These are phyloP conservation scores for Phytophthora melonis DNA, from an alignment of 352 stramenopile species.

Conservation along the genomic window DNA sequence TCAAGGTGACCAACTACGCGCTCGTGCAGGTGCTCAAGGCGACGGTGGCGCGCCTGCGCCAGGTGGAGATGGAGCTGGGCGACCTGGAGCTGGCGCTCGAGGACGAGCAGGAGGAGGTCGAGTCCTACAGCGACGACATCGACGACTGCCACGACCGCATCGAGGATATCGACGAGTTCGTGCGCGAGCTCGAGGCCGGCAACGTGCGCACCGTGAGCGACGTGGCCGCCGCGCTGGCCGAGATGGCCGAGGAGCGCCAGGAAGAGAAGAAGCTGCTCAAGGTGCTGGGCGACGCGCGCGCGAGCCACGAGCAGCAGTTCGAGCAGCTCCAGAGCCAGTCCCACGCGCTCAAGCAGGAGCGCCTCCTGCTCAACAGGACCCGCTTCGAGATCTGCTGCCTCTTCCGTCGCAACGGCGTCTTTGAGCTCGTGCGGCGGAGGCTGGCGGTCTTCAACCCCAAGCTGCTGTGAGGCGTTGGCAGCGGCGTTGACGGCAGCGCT, in stretches of 20 bases:
- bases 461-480: constrained; percentile 30
- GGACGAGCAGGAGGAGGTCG: constrained; percentile 45
- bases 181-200: constrained; percentile 44
- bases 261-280: constrained; percentile 53
- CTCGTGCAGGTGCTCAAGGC: constrained; percentile 39
- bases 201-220: constrained; percentile 46
- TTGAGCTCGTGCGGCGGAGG: constrained; percentile 49
- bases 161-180: constrained; percentile 55
- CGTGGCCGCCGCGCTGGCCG: constrained; percentile 35
- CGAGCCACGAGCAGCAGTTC: constrained; percentile 45
- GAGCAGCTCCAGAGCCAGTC: constrained; percentile 39
- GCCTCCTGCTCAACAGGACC: constrained; percentile 38
- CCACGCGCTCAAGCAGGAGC: constrained; percentile 38
- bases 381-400: constrained; percentile 52
- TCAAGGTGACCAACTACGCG: constrained; percentile 51
- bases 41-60: constrained; percentile 28
- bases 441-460: constrained; percentile 46
- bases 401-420: constrained; percentile 53
- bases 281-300: constrained; percentile 42
- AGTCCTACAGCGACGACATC: constrained; percentile 50
- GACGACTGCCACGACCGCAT: constrained; percentile 54
- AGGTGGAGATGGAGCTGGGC: constrained; percentile 34
- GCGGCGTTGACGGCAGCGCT: background rate
- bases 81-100: constrained; percentile 37
- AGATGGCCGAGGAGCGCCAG: constrained; percentile 51